Percentiles rank a stretch among this genome's conserved stretches.
Conservation (phyloP, 768 basidiomycete genomes). For the Boletus sp. region DNA sequence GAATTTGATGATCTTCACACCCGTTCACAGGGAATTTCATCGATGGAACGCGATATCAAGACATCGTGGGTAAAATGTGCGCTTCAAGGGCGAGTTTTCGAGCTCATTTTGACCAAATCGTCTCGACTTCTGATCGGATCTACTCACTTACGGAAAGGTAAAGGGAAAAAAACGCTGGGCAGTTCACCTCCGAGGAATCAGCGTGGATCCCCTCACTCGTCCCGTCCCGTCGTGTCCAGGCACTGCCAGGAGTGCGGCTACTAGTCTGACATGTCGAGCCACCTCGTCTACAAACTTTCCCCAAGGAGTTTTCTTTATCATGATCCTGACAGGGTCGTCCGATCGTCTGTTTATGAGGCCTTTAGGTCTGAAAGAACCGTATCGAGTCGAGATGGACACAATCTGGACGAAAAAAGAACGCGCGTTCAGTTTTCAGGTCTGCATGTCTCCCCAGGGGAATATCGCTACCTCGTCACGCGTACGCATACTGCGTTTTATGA, state of each 20-base stretch:
- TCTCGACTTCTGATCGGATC: constrained; percentile 28
- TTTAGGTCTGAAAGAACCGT: background rate
- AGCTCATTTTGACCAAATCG: constrained; percentile 29
- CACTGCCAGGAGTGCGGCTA: constrained; percentile 3
- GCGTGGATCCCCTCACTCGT: background rate
- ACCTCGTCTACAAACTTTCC: constrained; percentile 1
- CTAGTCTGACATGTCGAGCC: background rate
- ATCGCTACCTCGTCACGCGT: constrained; percentile 1
- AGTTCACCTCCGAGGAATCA: background rate
- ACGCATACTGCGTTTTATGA: constrained; percentile 10
- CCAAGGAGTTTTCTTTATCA: background rate
- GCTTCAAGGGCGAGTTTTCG: constrained; percentile 17
- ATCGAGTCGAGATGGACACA: background rate
- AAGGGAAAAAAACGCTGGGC: background rate
- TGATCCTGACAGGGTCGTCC: constrained; percentile 9
- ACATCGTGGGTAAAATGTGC: constrained; percentile 22
- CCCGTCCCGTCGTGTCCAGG: background rate
- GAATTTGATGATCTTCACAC: background rate
- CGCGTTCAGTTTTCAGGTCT: background rate
- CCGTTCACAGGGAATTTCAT: constrained; percentile 18
- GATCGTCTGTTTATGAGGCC: background rate
- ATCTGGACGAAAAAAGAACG: constrained; percentile 15
- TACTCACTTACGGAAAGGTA: background rate
- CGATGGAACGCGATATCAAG: constrained; percentile 23
- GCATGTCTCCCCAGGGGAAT: background rate